Percentiles rank a stretch among this genome's conserved stretches.
Evolutionary conservation across 2,329 filamentous ascomycete species (phyloP).

Genomic region (Didymella glomerata): DNA sequence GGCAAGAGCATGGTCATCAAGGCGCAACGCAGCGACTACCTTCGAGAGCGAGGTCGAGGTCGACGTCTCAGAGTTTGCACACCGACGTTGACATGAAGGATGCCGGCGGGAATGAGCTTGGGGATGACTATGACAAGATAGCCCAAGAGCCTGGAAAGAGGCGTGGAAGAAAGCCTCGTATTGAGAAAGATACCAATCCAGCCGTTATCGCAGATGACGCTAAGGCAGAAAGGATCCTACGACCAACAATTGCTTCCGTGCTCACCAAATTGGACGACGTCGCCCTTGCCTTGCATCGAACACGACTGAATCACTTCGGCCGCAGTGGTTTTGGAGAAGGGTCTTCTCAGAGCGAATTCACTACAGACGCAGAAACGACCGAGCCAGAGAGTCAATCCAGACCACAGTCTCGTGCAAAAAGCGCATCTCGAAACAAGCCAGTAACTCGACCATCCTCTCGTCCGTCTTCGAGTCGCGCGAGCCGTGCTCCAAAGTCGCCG

Average conservation of each 20-base stretch:
- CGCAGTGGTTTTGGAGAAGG: conserved; percentile 35
- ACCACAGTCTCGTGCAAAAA: conserved; percentile 29
- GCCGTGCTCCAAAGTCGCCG: conserved; percentile 4
- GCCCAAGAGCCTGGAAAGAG: conserved; percentile 8
- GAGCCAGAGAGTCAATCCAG: conserved; percentile 23
- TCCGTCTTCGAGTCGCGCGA: conserved; percentile 6
- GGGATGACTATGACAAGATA: background rate
- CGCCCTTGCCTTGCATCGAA: conserved; percentile 74
- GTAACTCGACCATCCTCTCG: conserved; percentile 25
- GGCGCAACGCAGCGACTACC: background rate
- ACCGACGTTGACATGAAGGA: conserved; percentile 23
- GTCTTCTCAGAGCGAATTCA: conserved; percentile 41
- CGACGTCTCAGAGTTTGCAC: conserved; percentile 22
- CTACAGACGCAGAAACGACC: conserved; percentile 38
- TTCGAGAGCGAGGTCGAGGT: conserved; percentile 21
- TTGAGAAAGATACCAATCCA: conserved; percentile 49
- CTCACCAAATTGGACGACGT: conserved; percentile 74
- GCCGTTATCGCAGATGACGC: conserved; percentile 76
- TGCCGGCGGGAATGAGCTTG: conserved; percentile 2
- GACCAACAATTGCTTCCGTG: conserved; percentile 74
- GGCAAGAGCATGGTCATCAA: conserved; percentile 41
- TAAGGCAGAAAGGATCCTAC: conserved; percentile 68
- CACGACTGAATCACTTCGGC: conserved; percentile 62
- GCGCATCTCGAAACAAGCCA: conserved; percentile 19
- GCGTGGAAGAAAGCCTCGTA: conserved; percentile 25